Conservation (phyloP, 148 eudicot species). For the Vaccinium macrocarpon region DNA sequence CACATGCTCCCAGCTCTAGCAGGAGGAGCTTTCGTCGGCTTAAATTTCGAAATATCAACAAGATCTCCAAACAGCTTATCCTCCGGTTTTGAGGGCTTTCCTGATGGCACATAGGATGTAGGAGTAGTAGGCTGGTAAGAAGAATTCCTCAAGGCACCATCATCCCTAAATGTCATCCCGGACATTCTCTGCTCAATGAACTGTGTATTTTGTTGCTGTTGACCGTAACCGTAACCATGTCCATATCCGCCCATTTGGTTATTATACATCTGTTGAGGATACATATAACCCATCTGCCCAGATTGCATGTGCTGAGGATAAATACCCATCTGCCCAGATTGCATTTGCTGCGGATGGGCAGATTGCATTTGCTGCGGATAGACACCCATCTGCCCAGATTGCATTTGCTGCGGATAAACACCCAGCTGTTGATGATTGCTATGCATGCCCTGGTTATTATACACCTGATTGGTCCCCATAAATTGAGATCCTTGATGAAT, state of each 20-base stretch:
- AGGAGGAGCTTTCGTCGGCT: constrained; percentile 54
- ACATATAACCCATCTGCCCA: constrained; percentile 61
- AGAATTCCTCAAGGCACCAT: constrained; percentile 35
- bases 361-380: constrained; percentile 42
- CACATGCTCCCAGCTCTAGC: constrained; percentile 74
- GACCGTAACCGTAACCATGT: constrained; percentile 40
- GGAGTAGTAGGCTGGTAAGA: constrained; percentile 31
- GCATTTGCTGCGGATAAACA: constrained; percentile 64
- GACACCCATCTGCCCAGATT: constrained; percentile 49
- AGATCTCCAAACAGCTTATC: constrained; percentile 97
- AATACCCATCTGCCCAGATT: constrained; percentile 49
- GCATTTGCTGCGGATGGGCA: constrained; percentile 21
- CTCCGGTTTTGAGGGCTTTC: constrained; percentile 65
- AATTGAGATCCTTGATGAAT: constrained; percentile 49
- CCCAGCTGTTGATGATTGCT: constrained; percentile 35
- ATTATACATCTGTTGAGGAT: constrained; percentile 64
- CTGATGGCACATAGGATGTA: constrained; percentile 42
- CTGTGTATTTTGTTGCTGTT: constrained; percentile 53
- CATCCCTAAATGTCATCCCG: constrained; percentile 55
- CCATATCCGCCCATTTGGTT: constrained; percentile 68
- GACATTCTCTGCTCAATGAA: constrained; percentile 63
- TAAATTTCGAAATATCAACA: constrained; percentile 74
- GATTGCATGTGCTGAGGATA: constrained; percentile 61
- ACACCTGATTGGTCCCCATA: constrained; percentile 32
- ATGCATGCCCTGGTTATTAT: constrained; percentile 29